Base-by-base conservation (phyloP, 2,329 filamentous ascomycete species). In the Calonectria fujianensis region DNA sequence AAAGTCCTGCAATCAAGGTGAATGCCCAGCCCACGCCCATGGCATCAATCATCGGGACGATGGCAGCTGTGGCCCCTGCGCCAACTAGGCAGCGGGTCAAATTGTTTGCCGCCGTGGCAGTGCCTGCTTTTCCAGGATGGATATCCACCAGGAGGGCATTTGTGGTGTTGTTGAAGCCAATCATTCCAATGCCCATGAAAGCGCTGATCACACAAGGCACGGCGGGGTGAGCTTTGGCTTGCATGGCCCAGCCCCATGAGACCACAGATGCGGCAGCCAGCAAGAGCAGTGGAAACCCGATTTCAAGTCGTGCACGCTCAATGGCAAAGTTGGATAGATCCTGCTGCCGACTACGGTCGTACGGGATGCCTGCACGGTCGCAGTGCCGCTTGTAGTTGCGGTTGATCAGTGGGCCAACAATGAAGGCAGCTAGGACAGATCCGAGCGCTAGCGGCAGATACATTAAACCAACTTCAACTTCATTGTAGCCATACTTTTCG, bases 371-470 rank as follows among this genome's bases (percentile, higher is more conserved):
- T 0, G 91, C 82, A 7, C 84, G 86, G 13, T 83, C 81, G 16
- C 93, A 92, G 73, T 93, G 88, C 1, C 93, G 90, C 1, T 89
- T 87, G 82, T 92, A 96, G 82, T 94, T 95, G 84, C 89, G 89
- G 82, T 95, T 94, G 45, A 94, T 88, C 1, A 91, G 77, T 2
- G 88, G 87, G 0, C 93, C 92, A 3, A 86, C 85, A 3, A 86
- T 79, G 11, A 86, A 77, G 1, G 88, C 88, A 0, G 89, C 86
- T 2, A 87, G 79, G 16, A 89, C 84, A n/a, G 88, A 89, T 1
- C 89, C 90, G 6, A 80, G 83, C 0, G 89, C 89, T 37, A 89
- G 79, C 2, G 90, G 90, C 1, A 91, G 82, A 77, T 89, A 90
- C 85, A 88, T 88, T 7, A 91, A 82, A 2, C 91, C 91, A 4